Conservation (phyloP, 2,329 filamentous ascomycete genomes). For the Hypomyces perniciosus region DNA sequence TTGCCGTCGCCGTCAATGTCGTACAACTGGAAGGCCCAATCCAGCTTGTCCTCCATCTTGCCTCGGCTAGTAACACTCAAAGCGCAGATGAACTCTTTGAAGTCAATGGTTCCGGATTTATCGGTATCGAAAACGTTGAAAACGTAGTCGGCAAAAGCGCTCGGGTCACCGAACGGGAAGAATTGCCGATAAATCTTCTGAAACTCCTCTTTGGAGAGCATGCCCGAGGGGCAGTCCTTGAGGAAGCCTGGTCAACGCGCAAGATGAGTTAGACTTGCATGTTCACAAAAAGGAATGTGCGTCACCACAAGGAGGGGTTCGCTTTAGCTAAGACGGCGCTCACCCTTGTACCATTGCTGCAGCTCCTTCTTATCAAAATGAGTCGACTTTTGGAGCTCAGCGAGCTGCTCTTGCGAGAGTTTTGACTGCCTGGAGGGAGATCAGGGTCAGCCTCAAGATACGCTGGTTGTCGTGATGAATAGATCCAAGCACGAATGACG, state of each 20-base stretch:
- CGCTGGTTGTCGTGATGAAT: not conserved
- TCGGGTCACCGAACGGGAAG: conserved; percentile 97
- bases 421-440: conserved; percentile 74
- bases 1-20: conserved; percentile 98
- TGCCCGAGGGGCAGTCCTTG: conserved; percentile 95
- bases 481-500: not conserved
- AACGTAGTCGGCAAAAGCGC: conserved; percentile 96
- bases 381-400: conserved; percentile 91
- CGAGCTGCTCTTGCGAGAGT: conserved; percentile 91
- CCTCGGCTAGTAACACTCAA: conserved; percentile 93
- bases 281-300: not conserved
- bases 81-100: conserved; percentile 99
- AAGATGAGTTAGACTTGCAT: not conserved
- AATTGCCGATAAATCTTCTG: conserved; percentile 99
- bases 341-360: conserved; percentile 99
- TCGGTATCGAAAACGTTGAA: conserved; percentile 99
- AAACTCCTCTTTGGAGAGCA: conserved; percentile 96
- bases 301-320: not conserved
- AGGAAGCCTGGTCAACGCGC: conserved; percentile 65
- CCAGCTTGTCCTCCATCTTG: conserved; percentile 98
- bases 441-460: conserved; percentile 1
- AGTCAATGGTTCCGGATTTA: conserved; percentile 95
- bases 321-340: conserved; percentile 20
- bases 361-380: conserved; percentile 99
- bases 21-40: conserved; percentile 99